A percentile compares a stretch with the other conserved stretches of the same genome.
These are phyloP conservation scores for Chrysanthemum makinoi DNA, from an alignment of 129 eudicot species.

Conservation along the genomic window DNA sequence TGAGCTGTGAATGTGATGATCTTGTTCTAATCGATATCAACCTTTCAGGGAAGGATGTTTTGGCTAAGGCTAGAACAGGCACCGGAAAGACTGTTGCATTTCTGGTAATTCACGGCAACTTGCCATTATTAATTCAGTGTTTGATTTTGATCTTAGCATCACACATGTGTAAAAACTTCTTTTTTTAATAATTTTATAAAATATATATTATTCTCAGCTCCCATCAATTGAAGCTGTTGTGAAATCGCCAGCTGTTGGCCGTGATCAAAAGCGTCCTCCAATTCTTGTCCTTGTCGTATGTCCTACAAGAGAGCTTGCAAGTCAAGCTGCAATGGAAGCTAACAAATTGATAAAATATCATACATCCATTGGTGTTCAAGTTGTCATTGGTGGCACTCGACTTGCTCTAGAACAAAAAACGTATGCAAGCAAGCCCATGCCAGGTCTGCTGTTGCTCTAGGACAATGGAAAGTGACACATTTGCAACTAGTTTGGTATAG, in stretches of 20 bases:
- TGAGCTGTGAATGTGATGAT: not conserved
- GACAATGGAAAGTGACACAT: too few relatives aligned
- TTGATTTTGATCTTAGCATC: not conserved
- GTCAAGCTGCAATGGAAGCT: constrained; percentile 97
- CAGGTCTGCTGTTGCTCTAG: constrained; percentile 57
- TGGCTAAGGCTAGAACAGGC: constrained; percentile 98
- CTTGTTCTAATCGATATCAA: constrained; percentile 2
- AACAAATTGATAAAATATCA: constrained; percentile 79
- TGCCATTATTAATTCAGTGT: not conserved
- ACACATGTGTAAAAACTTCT: not conserved
- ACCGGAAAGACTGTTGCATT: constrained; percentile 99
- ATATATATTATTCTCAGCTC: constrained; percentile 56
- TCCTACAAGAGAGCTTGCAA: constrained; percentile 98
- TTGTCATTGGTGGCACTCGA: constrained; percentile 96
- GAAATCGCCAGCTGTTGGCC: constrained; percentile 55
- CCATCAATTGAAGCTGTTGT: constrained; percentile 80
- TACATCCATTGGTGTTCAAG: constrained; percentile 92
- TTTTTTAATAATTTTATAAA: not conserved
- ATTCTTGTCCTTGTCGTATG: constrained; percentile 81
- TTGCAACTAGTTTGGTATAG: too few relatives aligned
- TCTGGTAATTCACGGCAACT: constrained; percentile 45
- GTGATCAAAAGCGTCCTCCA: constrained; percentile 85
- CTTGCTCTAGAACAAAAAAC: constrained; percentile 90
- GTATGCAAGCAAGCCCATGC: constrained; percentile 91
- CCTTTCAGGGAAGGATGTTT: constrained; percentile 81